Conservation (phyloP, 106 monocot species). For the Dioscorea alata region DNA sequence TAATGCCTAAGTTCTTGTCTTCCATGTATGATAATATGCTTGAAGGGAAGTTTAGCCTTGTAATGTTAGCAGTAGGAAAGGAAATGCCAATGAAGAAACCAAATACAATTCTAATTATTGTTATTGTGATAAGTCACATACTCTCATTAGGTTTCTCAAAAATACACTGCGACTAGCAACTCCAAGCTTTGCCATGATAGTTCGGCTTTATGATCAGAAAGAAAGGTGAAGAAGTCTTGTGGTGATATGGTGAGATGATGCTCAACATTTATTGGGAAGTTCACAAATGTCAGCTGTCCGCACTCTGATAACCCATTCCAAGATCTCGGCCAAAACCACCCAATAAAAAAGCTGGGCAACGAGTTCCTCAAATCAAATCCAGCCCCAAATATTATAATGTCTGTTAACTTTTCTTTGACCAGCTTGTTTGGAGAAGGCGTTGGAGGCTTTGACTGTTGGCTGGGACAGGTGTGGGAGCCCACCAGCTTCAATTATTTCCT, state of each 20-base stretch:
- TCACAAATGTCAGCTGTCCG: background rate
- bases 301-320: background rate
- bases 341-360: too few relatives aligned
- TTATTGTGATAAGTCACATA: constrained; percentile 46
- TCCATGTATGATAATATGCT: constrained; percentile 6
- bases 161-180: background rate
- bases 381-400: too few relatives aligned
- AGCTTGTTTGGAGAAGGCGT: too few relatives aligned
- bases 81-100: constrained; percentile 78
- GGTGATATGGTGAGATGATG: background rate
- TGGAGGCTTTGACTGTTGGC: too few relatives aligned
- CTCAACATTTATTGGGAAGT: background rate
- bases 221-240: background rate
- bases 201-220: background rate
- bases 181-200: background rate
- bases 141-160: constrained; percentile 49
- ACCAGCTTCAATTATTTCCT: too few relatives aligned
- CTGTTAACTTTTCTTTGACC: too few relatives aligned
- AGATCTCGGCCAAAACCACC: too few relatives aligned
- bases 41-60: constrained; percentile 24
- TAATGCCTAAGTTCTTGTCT: constrained; percentile 3
- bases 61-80: constrained; percentile 47
- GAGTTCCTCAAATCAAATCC: too few relatives aligned
- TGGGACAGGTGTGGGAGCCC: too few relatives aligned
- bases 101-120: constrained; percentile 48